Evolutionary conservation across 2,329 filamentous ascomycete species (phyloP), one percentile per base, ranked within the genome.

Genomic region (Thyridium curvatum): DNA sequence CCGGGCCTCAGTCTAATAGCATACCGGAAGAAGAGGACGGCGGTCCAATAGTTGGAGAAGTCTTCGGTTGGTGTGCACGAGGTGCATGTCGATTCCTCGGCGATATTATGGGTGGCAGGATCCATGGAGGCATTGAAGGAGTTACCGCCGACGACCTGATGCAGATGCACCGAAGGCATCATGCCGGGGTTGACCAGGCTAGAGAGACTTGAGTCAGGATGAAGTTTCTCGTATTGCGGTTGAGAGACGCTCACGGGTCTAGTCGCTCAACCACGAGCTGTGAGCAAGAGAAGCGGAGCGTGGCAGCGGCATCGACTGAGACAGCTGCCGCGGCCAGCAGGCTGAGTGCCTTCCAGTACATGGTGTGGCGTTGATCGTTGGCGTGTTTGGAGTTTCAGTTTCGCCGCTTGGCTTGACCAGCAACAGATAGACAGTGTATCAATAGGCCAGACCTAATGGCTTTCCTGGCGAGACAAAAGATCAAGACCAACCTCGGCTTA

Each of bases 61-160:
- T 61, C 59, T 40, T 64, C 53, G 8, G 44, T 52, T 33, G 58
- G 56, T 6, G 44, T 46, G 45, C 55, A 58, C n/a, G 41, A 50
- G 4, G 55, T 57, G 44, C 55, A 58, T 2, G 46, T 48, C 0
- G 55, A 46, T 12, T 42, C 41, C 8, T 50, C 29, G 37, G 54
- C 32, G 14, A 51, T 39, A 41, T 55, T 51, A 21, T 49, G 32
- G 8, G 32, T 41, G 7, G 38, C 35, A 10, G 44, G 47, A 38
- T 56, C 50, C 62, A 66, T 66, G 8, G 58, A 55, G 1, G 53
- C 48, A 38, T 64, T 63, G 52, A 66, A 64, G 17, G n/a, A 26
- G 35, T 44, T 44, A 14, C 42, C 42, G 34, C 42, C 42, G 12
- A 44, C 39, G 31, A 44, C 18, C 34, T 44, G 42, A 34, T 44